These are phyloP conservation scores for Prunus davidiana DNA, from an alignment of 306 rosid genomes.

Conservation along the genomic window DNA sequence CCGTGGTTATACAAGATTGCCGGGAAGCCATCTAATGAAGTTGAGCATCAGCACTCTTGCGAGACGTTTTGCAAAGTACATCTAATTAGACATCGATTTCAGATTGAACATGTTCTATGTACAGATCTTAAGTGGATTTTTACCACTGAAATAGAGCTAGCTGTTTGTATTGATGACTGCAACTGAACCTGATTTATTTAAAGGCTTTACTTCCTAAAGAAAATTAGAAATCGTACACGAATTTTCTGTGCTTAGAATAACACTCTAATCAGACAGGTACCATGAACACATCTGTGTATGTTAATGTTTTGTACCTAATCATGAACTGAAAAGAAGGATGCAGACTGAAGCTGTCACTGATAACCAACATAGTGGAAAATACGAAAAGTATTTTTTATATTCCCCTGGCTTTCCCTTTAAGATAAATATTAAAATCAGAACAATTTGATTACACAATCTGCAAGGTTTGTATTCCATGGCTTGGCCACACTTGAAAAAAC, in stretches of 20 bases:
- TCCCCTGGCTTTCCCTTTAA: background rate
- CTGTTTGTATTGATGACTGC: background rate
- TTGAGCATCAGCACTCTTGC: background rate
- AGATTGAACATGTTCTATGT: background rate
- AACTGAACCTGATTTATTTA: background rate
- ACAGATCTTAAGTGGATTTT: background rate
- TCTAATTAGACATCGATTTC: background rate
- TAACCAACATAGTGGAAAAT: background rate
- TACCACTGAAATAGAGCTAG: background rate
- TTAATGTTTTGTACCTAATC: background rate
- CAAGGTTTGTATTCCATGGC: background rate
- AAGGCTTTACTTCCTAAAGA: background rate
- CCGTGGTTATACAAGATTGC: background rate
- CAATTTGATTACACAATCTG: background rate
- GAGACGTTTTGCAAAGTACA: background rate
- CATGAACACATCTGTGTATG: no score
- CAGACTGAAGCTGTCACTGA: slow-evolving; percentile 24
- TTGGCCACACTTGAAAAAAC: background rate
- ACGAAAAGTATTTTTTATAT: background rate
- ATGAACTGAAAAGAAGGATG: background rate
- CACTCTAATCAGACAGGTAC: background rate
- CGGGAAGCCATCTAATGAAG: background rate
- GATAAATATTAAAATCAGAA: background rate
- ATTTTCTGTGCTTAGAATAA: background rate
- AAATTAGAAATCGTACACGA: background rate